phyloP scores from a whole-genome alignment of 345 rosid genomes.

The Brassica nigra region DNA sequence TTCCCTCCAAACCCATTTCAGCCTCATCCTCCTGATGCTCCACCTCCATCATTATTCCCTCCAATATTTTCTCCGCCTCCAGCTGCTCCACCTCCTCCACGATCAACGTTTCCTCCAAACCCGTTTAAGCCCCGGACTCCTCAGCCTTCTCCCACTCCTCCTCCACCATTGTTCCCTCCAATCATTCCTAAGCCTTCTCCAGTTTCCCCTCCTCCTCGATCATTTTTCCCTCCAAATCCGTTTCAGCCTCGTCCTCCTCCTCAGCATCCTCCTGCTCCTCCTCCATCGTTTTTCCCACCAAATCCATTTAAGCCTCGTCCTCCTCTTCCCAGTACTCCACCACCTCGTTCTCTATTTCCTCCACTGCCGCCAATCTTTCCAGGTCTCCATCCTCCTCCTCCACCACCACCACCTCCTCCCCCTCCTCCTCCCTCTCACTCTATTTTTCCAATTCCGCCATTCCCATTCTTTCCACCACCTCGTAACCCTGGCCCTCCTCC shows the following conservation, averaged over 20 bases:
- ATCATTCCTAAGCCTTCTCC: constrained; percentile 18
- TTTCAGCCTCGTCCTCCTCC: constrained; percentile 33
- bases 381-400: constrained; percentile 24
- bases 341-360: constrained; percentile 37
- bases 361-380: constrained; percentile 45
- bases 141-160: constrained; percentile 14
- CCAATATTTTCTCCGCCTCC: not conserved
- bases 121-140: not conserved
- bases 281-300: constrained; percentile 30
- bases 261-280: constrained; percentile 14
- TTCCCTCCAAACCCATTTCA: constrained; percentile 39
- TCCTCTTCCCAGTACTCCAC: constrained; percentile 29
- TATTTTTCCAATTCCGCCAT: constrained; percentile 43
- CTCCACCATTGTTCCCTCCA: constrained; percentile 35
- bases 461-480: constrained; percentile 49
- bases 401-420: constrained; percentile 25
- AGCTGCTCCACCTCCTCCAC: not conserved
- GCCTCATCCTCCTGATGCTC: constrained; percentile 5
- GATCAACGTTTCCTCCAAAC: not conserved
- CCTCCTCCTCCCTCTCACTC: constrained; percentile 37
- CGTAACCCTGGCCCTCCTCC: constrained; percentile 52
- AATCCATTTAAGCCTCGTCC: constrained; percentile 29
- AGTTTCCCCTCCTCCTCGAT: constrained; percentile 21
- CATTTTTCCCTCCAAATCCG: not conserved
- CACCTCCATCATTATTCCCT: constrained; percentile 1